These are phyloP conservation scores for Ophiostoma ulmi DNA, from an alignment of 2,329 filamentous ascomycete species.

Conservation along the genomic window DNA sequence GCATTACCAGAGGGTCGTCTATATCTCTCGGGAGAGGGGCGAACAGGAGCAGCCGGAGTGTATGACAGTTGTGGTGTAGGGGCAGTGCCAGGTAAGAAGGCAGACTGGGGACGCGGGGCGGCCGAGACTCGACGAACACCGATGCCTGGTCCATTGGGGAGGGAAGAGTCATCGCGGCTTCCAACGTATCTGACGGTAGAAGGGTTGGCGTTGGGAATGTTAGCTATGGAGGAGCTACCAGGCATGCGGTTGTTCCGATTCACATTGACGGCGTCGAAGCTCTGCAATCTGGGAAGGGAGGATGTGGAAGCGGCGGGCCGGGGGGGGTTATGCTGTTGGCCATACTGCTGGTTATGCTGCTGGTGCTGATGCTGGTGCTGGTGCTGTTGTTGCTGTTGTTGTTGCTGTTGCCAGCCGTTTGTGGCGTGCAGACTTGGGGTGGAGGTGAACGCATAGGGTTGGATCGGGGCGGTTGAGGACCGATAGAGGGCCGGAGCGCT, in stretches of 20 bases:
- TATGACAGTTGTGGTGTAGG: constrained; percentile 52
- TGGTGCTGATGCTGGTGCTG: constrained; percentile 20
- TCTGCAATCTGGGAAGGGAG: constrained; percentile 39
- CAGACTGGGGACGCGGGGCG: constrained; percentile 41
- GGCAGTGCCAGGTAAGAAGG: constrained; percentile 37
- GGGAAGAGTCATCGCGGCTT: constrained; percentile 50
- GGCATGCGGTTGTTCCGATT: constrained; percentile 31
- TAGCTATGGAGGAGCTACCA: constrained; percentile 39
- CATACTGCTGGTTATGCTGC: constrained; percentile 13
- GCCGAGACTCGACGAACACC: constrained; percentile 39
- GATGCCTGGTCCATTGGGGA: constrained; percentile 33
- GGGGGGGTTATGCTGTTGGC: constrained; percentile 33
- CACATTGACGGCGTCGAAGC: constrained; percentile 31
- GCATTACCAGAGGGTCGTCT: constrained; percentile 58
- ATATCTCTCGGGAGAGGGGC: constrained; percentile 77
- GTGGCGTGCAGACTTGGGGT: constrained; percentile 59
- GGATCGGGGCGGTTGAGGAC: constrained; percentile 55
- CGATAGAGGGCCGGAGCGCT: constrained; percentile 47
- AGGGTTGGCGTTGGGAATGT: constrained; percentile 36
- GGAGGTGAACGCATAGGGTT: constrained; percentile 70
- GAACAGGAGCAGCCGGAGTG: constrained; percentile 54
- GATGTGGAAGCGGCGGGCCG: constrained; percentile 47
- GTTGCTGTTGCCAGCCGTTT: constrained; percentile 21
- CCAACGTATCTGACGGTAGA: constrained; percentile 35
- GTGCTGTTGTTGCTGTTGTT: constrained; percentile 14